A percentile compares a stretch with the other conserved stretches of the same genome.
Conservation (phyloP, 179 eudicot species). For the Sideroxylon spinosum region DNA sequence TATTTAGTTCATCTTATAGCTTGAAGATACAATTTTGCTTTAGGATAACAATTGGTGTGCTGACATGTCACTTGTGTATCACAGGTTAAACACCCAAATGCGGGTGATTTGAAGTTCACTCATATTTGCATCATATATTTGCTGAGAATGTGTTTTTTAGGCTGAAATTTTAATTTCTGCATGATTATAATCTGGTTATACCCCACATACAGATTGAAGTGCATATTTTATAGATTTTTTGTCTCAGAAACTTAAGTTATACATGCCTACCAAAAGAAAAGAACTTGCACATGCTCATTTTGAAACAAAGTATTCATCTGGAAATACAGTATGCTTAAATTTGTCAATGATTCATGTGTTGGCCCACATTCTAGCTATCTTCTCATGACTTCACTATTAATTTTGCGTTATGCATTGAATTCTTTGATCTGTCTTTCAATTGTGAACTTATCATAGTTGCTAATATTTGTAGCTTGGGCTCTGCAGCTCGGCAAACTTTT, state of each 20-base stretch:
- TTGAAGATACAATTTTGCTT: background rate
- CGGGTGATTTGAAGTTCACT: background rate
- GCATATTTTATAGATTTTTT: background rate
- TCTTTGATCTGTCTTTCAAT: background rate
- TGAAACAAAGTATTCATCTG: background rate
- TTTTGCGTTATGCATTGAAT: background rate
- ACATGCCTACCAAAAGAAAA: background rate
- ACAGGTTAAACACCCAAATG: background rate
- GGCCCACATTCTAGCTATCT: background rate
- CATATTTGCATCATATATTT: background rate
- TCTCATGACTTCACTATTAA: constrained; percentile 1
- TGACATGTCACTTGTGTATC: background rate
- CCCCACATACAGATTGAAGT: background rate
- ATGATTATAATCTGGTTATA: constrained; percentile 5
- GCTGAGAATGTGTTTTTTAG: background rate
- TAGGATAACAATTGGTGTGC: background rate
- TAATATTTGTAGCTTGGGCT: background rate
- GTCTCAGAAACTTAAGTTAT: background rate
- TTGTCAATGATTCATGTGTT: background rate
- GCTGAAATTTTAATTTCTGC: background rate
- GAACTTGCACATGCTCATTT: too few species aligned
- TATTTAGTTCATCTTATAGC: background rate
- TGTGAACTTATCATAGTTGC: background rate
- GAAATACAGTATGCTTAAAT: background rate
- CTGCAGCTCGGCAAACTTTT: background rate